Conservation (phyloP, 495 filamentous ascomycete species). For the Penicillium cataractarum region DNA sequence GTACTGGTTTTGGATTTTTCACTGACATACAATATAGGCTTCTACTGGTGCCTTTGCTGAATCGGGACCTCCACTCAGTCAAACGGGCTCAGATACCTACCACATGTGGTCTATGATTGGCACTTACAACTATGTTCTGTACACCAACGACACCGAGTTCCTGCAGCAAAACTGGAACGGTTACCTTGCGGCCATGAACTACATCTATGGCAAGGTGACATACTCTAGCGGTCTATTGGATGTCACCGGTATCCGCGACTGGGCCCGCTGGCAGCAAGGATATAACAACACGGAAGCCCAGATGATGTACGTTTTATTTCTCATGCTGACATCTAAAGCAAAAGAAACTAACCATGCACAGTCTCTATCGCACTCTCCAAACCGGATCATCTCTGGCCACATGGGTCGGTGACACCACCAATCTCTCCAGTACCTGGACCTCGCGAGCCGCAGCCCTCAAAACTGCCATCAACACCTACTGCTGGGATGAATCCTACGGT, state of each 20-base stretch:
- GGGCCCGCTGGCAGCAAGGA: constrained; percentile 58
- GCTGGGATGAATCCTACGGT: constrained; percentile 54
- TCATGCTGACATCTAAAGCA: too few species aligned
- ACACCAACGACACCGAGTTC: constrained; percentile 57
- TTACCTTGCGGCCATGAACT: constrained; percentile 58
- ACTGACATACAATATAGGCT: constrained; percentile 13
- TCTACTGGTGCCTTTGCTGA: constrained; percentile 56
- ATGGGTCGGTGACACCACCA: constrained; percentile 52
- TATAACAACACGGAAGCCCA: constrained; percentile 59
- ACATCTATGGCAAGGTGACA: constrained; percentile 56
- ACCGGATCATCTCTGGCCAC: constrained; percentile 54
- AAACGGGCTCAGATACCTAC: constrained; percentile 62
- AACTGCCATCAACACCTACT: constrained; percentile 48
- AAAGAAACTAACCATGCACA: constrained; percentile 19
- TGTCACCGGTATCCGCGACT: constrained; percentile 59
- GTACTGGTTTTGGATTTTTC: background rate
- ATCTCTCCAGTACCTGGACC: constrained; percentile 47
- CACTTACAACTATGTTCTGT: constrained; percentile 64
- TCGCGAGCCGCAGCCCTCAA: constrained; percentile 41
- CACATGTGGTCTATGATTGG: constrained; percentile 68
- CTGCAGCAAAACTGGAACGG: constrained; percentile 51
- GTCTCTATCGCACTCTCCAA: constrained; percentile 53
- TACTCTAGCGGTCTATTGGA: constrained; percentile 53
- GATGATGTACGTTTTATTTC: constrained; percentile 46
- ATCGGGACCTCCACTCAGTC: constrained; percentile 60